These are phyloP conservation scores for Boletus rubropictus DNA, from an alignment of 768 basidiomycete species.

Conservation along the genomic window DNA sequence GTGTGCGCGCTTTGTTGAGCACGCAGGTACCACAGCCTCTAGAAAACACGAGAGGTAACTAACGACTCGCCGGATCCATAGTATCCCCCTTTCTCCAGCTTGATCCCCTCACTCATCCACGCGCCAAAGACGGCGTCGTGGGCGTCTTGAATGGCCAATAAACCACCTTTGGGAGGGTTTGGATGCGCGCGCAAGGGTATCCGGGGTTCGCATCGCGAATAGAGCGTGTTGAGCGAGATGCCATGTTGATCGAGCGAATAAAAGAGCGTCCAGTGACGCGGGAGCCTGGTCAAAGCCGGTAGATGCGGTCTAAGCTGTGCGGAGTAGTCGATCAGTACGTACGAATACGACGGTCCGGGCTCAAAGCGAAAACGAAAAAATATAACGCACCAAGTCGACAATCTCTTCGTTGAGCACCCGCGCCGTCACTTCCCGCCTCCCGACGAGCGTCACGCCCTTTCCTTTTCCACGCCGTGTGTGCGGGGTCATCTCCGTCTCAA, in stretches of 20 bases:
- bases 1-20: neutral
- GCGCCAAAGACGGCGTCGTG: constrained; percentile 69
- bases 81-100: constrained; percentile 56
- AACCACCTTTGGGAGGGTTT: constrained; percentile 36
- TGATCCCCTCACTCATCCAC: constrained; percentile 71
- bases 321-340: neutral
- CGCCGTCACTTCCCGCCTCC: constrained; percentile 50
- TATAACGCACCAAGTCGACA: constrained; percentile 52
- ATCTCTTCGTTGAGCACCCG: constrained; percentile 47
- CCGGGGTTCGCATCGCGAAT: constrained; percentile 51
- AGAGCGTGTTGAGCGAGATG: constrained; percentile 86
- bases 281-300: constrained; percentile 68
- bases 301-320: constrained; percentile 63
- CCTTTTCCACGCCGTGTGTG: constrained; percentile 25
- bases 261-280: constrained; percentile 67
- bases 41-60: neutral
- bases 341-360: neutral
- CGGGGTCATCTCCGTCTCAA: constrained; percentile 22
- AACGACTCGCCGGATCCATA: constrained; percentile 83
- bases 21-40: no score
- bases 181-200: constrained; percentile 21
- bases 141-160: constrained; percentile 65
- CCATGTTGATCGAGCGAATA: constrained; percentile 96
- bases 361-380: neutral
- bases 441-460: constrained; percentile 45